Percentiles rank a stretch among this genome's conserved stretches.
phyloP scores from a whole-genome alignment of 805 yeast species.

The Metschnikowia baotianmanensis region DNA sequence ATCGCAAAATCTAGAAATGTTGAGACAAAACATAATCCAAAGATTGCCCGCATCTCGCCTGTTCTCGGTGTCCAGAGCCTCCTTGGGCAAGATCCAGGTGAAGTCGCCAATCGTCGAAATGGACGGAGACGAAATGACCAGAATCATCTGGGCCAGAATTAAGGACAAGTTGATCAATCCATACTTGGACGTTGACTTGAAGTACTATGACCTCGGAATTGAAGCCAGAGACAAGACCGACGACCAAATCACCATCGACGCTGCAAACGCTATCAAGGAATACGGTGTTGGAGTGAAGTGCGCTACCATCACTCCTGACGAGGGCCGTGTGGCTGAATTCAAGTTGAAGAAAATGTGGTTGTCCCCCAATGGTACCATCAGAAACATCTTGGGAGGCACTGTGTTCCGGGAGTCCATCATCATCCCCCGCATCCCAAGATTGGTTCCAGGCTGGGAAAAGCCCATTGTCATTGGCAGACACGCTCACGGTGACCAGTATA shows the following conservation, averaged over 20 bases:
- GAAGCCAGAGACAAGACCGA: constrained; percentile 83
- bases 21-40: constrained; percentile 2
- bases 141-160: constrained; percentile 92
- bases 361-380: constrained; percentile 95
- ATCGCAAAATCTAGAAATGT: too few species aligned
- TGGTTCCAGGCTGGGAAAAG: constrained; percentile 89
- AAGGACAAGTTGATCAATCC: constrained; percentile 84
- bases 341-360: constrained; percentile 94
- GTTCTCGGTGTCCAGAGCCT: constrained; percentile 10
- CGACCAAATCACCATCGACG: constrained; percentile 84
- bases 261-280: constrained; percentile 85
- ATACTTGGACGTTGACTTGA: constrained; percentile 79
- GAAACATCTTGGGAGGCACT: constrained; percentile 94
- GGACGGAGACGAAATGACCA: constrained; percentile 98
- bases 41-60: constrained; percentile 3
- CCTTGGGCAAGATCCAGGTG: constrained; percentile 61
- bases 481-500: constrained; percentile 96
- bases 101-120: constrained; percentile 89
- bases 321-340: constrained; percentile 91
- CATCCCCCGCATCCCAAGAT: constrained; percentile 81
- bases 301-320: constrained; percentile 98
- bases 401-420: constrained; percentile 97
- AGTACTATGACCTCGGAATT: constrained; percentile 89
- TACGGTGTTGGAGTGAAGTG: constrained; percentile 95
- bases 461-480: constrained; percentile 98